Base-by-base conservation (phyloP, 495 filamentous ascomycete species). In the Penicillium samsonianum region DNA sequence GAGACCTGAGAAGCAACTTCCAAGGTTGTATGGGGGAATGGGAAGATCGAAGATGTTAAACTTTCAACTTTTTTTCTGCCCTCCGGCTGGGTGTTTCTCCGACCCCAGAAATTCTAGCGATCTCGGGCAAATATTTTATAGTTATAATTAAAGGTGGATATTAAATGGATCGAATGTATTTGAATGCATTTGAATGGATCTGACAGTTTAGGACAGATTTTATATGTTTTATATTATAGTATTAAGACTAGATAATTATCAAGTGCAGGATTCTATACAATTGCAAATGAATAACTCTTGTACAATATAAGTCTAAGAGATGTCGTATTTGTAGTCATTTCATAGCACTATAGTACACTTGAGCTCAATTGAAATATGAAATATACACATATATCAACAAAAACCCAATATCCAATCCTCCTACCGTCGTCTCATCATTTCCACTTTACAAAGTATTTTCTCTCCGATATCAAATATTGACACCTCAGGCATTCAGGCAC, bases 1-100 rank as follows among this genome's bases (percentile, higher is more conserved):
- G 65, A 68, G 53, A 69, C 60, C 62, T 59, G 64, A 71, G 58
- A 69, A 62, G 59, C 57, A 65, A 65, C 63, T 67, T 17, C 33
- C 30, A 33, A 30, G 28, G 38, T 53, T 60, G 42, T 63, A 59
- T 54, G 52, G 17, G 42, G 30, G 41, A 51, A 42, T 43, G 37
- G 42, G 58, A 22, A 26, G 51, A 53, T 31, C 16, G n/a, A 40
- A 53, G 46, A 62, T 46, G 59, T 61, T 55, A 22, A 57, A 38
- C 38, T 46, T 41, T 26, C 26, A 55, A 57, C 55, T 68, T 70
- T 71, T 68, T 68, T 71, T 67, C 57, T 59, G 35, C 35, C 35
- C 31, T 58, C 61, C 62, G 64, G 63, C 58, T 64, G 61, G 55
- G 60, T 44, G 46, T 65, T 65, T 65, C 61, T 70, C 67, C 67